These are phyloP conservation scores for Peronosclerospora sorghi DNA, from an alignment of 352 stramenopile species.

Conservation along the genomic window DNA sequence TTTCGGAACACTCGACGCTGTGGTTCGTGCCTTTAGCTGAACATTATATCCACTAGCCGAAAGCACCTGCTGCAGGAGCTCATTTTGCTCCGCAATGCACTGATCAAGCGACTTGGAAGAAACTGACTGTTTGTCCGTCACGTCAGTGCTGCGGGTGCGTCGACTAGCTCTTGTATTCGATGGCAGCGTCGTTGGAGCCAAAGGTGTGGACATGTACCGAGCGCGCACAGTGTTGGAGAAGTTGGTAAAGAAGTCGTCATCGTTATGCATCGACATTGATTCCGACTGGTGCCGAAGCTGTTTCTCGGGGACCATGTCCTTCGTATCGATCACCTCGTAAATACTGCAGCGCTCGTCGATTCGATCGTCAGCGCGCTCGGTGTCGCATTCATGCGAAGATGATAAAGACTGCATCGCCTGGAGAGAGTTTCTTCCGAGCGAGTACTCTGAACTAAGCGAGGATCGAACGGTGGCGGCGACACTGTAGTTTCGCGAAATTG, in stretches of 20 bases:
- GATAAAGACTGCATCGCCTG: slow-evolving; percentile 17
- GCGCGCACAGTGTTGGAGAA: slow-evolving; percentile 7
- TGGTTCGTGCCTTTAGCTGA: too few relatives aligned
- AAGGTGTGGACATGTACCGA: slow-evolving; percentile 23
- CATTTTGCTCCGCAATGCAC: slow-evolving; percentile 31
- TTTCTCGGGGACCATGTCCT: slow-evolving; percentile 24
- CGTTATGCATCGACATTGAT: neutral
- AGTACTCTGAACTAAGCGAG: slow-evolving; percentile 22
- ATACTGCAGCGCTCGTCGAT: slow-evolving; percentile 25
- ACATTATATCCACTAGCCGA: slow-evolving; percentile 11
- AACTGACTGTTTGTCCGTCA: slow-evolving; percentile 7
- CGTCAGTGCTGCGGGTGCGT: slow-evolving; percentile 20
- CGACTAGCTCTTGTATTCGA: slow-evolving; percentile 5
- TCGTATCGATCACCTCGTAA: slow-evolving; percentile 31
- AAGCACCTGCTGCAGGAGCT: slow-evolving; percentile 27
- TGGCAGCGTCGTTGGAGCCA: slow-evolving; percentile 8
- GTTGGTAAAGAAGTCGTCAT: slow-evolving; percentile 12
- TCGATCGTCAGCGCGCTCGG: slow-evolving; percentile 8
- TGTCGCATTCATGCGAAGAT: slow-evolving; percentile 8
- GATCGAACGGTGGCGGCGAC: slow-evolving; percentile 20
- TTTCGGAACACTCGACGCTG: too few relatives aligned
- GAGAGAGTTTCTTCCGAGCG: slow-evolving; percentile 18
- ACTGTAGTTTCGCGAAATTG: slow-evolving; percentile 22
- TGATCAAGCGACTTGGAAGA: slow-evolving; percentile 22
- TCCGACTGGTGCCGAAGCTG: slow-evolving; percentile 13